Percentiles rank a stretch among this genome's conserved stretches.
phyloP scores from a whole-genome alignment of 495 filamentous ascomycete species.

The Neurospora sp. region DNA sequence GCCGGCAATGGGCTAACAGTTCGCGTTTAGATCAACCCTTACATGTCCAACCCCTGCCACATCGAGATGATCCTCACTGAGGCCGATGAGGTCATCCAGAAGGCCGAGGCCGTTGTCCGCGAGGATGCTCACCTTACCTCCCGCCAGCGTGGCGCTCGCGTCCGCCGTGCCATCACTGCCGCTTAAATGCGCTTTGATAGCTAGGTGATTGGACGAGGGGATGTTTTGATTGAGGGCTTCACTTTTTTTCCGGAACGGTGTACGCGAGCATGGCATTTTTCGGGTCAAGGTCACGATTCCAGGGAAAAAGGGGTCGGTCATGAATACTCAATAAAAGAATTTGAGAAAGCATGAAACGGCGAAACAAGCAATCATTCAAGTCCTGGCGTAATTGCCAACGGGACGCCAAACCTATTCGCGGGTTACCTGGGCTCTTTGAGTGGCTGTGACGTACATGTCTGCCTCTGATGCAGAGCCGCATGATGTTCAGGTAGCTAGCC shows the following conservation, averaged over 20 bases:
- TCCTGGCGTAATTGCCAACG: neutral
- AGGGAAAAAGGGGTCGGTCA: constrained; percentile 27
- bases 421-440: neutral
- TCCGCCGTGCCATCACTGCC: constrained; percentile 69
- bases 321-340: constrained; percentile 30
- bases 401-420: neutral
- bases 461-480: neutral
- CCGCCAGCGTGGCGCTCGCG: constrained; percentile 76
- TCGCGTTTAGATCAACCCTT: constrained; percentile 78
- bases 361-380: constrained; percentile 1
- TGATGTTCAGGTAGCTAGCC: neutral
- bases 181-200: constrained; percentile 41
- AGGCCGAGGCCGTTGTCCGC: constrained; percentile 56
- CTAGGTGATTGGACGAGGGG: constrained; percentile 12
- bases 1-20: constrained; percentile 15
- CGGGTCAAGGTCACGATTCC: constrained; percentile 31
- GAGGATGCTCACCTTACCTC: constrained; percentile 60
- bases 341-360: constrained; percentile 19
- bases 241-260: constrained; percentile 31
- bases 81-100: constrained; percentile 82
- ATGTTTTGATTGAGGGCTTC: constrained; percentile 28
- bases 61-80: constrained; percentile 99
- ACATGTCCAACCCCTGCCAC: constrained; percentile 99
- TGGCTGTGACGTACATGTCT: neutral
- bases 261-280: constrained; percentile 33